These are phyloP conservation scores for Oryza meridionalis DNA, from an alignment of 176 grass and related monocot species.

Conservation along the genomic window DNA sequence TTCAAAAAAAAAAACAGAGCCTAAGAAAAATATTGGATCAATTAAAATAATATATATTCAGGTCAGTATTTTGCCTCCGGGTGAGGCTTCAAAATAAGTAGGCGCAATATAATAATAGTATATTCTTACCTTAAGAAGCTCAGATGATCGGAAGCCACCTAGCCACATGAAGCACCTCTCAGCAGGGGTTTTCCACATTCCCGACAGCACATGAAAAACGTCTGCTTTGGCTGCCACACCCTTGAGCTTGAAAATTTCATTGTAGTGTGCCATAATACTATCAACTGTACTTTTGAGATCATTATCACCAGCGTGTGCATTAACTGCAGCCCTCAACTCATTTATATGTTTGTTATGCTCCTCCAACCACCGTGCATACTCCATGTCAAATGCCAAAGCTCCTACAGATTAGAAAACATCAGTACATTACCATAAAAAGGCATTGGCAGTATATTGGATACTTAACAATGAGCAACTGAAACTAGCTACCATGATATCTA, in stretches of 20 bases:
- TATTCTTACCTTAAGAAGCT: conserved; percentile 78
- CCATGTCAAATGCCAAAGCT: conserved; percentile 88
- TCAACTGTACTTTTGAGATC: conserved; percentile 70
- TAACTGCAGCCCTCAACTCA: conserved; percentile 72
- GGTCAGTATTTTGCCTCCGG: no score
- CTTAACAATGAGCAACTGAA: background rate
- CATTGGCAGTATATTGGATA: conserved; percentile 25
- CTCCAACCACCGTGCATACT: conserved; percentile 86
- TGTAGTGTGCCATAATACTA: conserved; percentile 72
- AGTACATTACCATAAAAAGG: conserved; percentile 14
- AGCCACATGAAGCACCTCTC: conserved; percentile 98
- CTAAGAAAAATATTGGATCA: background rate
- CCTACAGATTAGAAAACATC: conserved; percentile 56
- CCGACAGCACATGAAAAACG: conserved; percentile 90
- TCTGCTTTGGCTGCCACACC: conserved; percentile 80
- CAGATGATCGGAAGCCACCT: conserved; percentile 91
- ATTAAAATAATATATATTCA: background rate
- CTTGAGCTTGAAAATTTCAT: conserved; percentile 90
- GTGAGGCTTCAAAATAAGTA: no score
- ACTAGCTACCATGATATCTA: no score
- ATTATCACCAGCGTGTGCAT: conserved; percentile 63
- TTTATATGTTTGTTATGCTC: conserved; percentile 77
- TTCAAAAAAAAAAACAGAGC: background rate
- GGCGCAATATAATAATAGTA: background rate
- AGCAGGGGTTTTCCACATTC: conserved; percentile 98